Evolutionary conservation across 768 basidiomycete genomes (phyloP), one percentile per base, ranked within the genome.

Genomic region (Leccinum subtestaceum): DNA sequence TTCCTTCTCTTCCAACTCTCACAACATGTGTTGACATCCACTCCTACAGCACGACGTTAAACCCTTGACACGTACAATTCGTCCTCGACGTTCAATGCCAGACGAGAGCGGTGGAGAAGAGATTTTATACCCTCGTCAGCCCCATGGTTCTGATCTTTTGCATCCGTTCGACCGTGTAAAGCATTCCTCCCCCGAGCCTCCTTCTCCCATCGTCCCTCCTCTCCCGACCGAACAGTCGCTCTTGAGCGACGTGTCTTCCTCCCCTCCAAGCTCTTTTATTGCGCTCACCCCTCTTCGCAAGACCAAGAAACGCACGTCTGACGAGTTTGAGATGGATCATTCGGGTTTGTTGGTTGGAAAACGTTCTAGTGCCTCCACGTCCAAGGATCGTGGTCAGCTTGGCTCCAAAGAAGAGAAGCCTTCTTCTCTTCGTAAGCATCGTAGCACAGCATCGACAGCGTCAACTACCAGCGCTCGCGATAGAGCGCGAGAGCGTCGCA

Each of bases 41-140:
- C 49, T 12, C 31, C 23, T 43, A 23, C 43, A 87, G 83, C 71
- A 71, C 34, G 80, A 83, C 52, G 63, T 81, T 43, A 76, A 79
- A 52, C 71, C 76, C 8, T 67, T 80, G 45, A 69, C 79, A 34
- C 83, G 82, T 8, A 71, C 82, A 11, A 73, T 89, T 55, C 84
- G 88, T 48, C 68, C 76, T 48, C 80, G 81, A 32, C 84, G 83
- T 57, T 93, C 91, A 1, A 80, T 84, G 59, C 83, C 89, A 8
- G 88, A 90, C 63, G 92, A 93, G 73, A 93, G 91, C 66, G 92
- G 92, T 5, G 91, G 92, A 45, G 92, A 94, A 73, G 92, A 94
- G 72, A 93, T 94, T 60, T 75, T 94, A 27, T 94, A 94, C 72
- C 91, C 91, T 43, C 87, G 91, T 57, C 84, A 89, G 60, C 76